Evolutionary conservation across 108 stramenopile genomes (phyloP).

Genomic region (Fistulifera pelliculosa): DNA sequence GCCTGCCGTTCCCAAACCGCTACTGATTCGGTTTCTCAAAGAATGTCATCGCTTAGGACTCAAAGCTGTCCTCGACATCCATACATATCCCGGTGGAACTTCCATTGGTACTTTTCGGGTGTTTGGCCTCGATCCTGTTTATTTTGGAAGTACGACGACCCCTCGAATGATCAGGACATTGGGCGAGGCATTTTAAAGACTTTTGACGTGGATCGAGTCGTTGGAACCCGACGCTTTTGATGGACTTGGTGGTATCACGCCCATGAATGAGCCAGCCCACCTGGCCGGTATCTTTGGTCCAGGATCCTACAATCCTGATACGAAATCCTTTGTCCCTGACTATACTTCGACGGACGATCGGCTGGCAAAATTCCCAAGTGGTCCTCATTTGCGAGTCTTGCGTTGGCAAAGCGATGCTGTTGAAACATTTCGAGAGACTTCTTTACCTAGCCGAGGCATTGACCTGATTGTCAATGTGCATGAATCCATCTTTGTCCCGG

Average conservation of each 20-base stretch:
- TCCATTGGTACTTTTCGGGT: slow-evolving; percentile 70
- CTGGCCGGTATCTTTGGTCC: slow-evolving; percentile 50
- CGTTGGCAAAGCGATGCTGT: slow-evolving; percentile 61
- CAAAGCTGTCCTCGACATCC: slow-evolving; percentile 36
- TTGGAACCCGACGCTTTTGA: slow-evolving; percentile 53
- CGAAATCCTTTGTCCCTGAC: slow-evolving; percentile 49
- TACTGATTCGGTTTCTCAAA: slow-evolving; percentile 37
- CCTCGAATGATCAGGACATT: slow-evolving; percentile 31
- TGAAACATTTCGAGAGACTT: slow-evolving; percentile 51
- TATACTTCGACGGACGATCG: slow-evolving; percentile 26
- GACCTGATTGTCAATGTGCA: slow-evolving; percentile 63
- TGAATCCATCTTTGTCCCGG: slow-evolving; percentile 42
- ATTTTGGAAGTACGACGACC: slow-evolving; percentile 66
- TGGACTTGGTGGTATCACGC: slow-evolving; percentile 51
- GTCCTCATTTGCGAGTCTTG: slow-evolving; percentile 62
- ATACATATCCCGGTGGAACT: slow-evolving; percentile 70
- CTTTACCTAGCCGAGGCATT: slow-evolving; percentile 41
- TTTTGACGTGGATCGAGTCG: slow-evolving; percentile 53
- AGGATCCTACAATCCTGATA: slow-evolving; percentile 25
- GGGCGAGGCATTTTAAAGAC: slow-evolving; percentile 38
- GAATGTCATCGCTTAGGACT: slow-evolving; percentile 32
- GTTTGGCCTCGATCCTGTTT: slow-evolving; percentile 56
- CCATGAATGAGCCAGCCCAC: slow-evolving; percentile 81
- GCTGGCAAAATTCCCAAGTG: slow-evolving; percentile 31
- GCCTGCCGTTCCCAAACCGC: slow-evolving; percentile 32